A percentile compares a stretch with the other conserved stretches of the same genome.
These are phyloP conservation scores for Firmiana major DNA, from an alignment of 345 rosid species.

Conservation along the genomic window DNA sequence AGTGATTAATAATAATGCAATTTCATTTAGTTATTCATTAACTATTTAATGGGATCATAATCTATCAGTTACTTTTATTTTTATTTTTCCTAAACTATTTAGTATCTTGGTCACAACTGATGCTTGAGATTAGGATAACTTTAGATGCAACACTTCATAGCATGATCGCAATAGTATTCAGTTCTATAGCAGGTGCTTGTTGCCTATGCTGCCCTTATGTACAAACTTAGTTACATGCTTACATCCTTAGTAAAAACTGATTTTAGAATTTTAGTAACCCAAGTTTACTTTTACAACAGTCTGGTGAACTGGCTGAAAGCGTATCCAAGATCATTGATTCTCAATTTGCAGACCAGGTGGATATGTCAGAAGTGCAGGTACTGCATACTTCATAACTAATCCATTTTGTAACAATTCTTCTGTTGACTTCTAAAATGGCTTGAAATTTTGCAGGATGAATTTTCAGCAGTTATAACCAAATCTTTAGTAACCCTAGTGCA, in stretches of 20 bases:
- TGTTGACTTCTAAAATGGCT: conserved; percentile 20
- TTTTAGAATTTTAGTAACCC: conserved; percentile 17
- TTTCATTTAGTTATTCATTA: not conserved
- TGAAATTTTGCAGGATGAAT: conserved; percentile 72
- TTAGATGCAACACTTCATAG: not conserved
- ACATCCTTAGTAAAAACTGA: not conserved
- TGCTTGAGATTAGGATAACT: not conserved
- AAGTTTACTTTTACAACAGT: conserved; percentile 45
- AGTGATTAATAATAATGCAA: not conserved
- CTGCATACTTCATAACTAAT: conserved; percentile 14
- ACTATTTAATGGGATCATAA: not conserved
- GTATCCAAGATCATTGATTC: conserved; percentile 86
- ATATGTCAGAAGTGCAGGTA: conserved; percentile 92
- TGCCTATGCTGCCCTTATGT: not conserved
- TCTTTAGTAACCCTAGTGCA: conserved; percentile 86
- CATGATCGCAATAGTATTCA: not conserved
- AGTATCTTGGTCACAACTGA: not conserved
- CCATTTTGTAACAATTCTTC: conserved; percentile 11
- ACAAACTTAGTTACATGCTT: not conserved
- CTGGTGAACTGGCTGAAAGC: conserved; percentile 94
- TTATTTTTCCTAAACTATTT: not conserved
- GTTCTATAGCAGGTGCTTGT: not conserved
- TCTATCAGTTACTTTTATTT: not conserved
- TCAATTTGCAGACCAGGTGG: conserved; percentile 77
- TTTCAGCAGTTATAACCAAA: conserved; percentile 88